Evolutionary conservation across 345 rosid genomes (phyloP), one percentile per base, ranked within the genome.

Genomic region (Aquilaria yunnanensis): DNA sequence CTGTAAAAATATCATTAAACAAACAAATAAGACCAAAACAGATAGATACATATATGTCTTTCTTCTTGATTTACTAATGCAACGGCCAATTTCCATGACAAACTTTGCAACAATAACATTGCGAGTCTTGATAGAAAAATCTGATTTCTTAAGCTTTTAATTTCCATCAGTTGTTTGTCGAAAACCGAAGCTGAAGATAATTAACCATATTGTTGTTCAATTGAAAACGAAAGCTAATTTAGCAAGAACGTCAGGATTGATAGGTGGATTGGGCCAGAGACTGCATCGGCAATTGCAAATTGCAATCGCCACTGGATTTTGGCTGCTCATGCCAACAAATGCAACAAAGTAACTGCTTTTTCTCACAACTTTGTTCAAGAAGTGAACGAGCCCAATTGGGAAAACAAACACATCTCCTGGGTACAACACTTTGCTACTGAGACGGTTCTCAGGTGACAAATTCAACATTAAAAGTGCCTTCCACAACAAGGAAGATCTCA

Each of bases 391-490:
- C 23, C 23, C 23, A 16, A 16, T 16, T 16, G 23, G 23, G 0
- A 16, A 16, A 16, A 16, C 23, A n/a, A n/a, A 16, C 23, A 16
- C 23, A 16, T 16, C 23, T 16, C 23, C 0, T 16, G 23, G 23
- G 23, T 16, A 16, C 23, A 77, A 66, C 51, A 70, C 62, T 46
- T 75, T 75, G 12, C 74, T 55, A 47, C 75, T 62, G 47, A 72
- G 51, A 9, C 64, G 65, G 65, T 67, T 57, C 32, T 72, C 70
- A n/a, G 48, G 72, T 70, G 57, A 77, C 51, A 51, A 80, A 80
- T 14, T 81, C 84, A 12, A 77, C 73, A 1, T 70, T 62, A 46
- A 80, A 67, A 43, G 68, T 74, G 62, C 84, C 81, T 61, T 77
- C 60, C 49, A 76, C 49, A 37, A 77, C 70, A 2, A 69, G 55